Base-by-base conservation (phyloP, 208 protist genomes). In the Strigomonas galati region DNA sequence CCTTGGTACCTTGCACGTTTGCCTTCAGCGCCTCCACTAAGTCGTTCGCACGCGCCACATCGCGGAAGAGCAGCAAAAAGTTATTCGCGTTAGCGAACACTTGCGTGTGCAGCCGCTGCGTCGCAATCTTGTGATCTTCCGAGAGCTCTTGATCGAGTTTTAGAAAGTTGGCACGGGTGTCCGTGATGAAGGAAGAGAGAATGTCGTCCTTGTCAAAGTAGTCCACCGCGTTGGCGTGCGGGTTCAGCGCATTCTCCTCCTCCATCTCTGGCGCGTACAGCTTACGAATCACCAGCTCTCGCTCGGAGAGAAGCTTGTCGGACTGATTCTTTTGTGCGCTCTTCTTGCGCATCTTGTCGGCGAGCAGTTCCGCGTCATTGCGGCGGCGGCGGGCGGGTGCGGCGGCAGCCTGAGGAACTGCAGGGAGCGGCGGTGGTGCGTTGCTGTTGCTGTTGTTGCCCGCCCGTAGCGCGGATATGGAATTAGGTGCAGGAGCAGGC, bases 1-100 rank as follows among this genome's bases (percentile, higher is more conserved):
- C 75, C 71, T 95, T 95, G 12, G 82, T 95, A 58, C 78, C 78
- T 65, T 93, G 86, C 60, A 95, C 89, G 28, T 84, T 83, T n/a
- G 74, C 71, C 74, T 95, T 95, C 31, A 95, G 77, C 17, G 68
- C 76, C 71, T 93, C 82, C 9, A 93, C 86, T 21, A 92, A 74
- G 12, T 71, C 67, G 43, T 82, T 89, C 23, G 89, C 80, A 7
- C 72, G 67, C 21, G 89, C 82, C 10, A 95, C 89, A 57, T 95
- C 86, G 61, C 85, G 79, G 59, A 95, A 95, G 12, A 95, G 71
- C 17, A 83, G 73, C 24, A 95, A 56, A 65, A 95, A 95, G 74
- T 86, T 82, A 35, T 82, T 82, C 12, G 84, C 78, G 43, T 93
- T 85, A 0, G 77, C 21, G 68, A 93, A 95, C 46, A 95, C 89